Evolutionary conservation across 2,329 filamentous ascomycete genomes (phyloP).

Genomic region (Colletotrichum eremochloae): DNA sequence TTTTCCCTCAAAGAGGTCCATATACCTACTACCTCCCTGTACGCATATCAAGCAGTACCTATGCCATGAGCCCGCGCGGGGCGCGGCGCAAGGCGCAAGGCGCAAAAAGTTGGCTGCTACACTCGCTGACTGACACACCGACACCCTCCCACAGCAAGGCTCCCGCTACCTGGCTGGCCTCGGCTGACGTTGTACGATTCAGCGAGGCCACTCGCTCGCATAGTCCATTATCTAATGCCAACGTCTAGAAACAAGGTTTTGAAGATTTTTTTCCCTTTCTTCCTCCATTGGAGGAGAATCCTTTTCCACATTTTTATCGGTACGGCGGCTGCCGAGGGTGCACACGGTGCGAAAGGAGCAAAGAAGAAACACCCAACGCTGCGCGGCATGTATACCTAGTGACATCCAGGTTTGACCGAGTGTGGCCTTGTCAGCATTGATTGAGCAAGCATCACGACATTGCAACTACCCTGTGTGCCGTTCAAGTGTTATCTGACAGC

Average conservation of each 20-base stretch:
- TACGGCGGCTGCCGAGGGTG: no score
- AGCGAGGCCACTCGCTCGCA: neutral
- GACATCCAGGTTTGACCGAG: neutral
- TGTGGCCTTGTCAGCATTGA: neutral
- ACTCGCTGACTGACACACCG: no score
- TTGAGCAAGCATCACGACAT: neutral
- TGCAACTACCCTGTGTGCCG: neutral
- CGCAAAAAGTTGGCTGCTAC: no score
- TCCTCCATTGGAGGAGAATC: no score
- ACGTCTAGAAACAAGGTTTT: neutral
- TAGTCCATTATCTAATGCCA: constrained; percentile 22
- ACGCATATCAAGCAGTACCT: neutral
- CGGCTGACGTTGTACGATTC: neutral
- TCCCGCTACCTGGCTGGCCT: constrained; percentile 7
- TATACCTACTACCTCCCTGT: no score
- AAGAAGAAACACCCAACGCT: neutral
- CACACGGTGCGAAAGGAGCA: neutral
- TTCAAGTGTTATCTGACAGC: no score
- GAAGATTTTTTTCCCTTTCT: neutral
- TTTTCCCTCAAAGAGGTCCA: neutral
- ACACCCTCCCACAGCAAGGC: no score
- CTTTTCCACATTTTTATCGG: neutral
- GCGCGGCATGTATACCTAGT: neutral
- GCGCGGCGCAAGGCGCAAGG: neutral
- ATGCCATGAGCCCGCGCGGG: no score